Conservation (phyloP, 441 rosid species). For the Brassica hybrid region DNA sequence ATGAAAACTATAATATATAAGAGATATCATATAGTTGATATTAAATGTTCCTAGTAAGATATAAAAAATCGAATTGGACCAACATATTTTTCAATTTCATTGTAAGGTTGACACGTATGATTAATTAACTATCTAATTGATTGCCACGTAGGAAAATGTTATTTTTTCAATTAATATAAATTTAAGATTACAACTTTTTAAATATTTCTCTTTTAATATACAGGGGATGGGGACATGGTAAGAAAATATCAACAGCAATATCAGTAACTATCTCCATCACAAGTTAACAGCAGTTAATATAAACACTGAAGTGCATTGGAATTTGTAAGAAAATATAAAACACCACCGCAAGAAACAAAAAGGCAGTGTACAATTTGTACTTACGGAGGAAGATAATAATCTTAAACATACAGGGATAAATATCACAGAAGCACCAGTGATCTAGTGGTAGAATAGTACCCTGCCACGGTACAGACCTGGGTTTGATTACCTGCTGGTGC, state of each 20-base stretch:
- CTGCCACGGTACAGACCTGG: slow-evolving; percentile 97
- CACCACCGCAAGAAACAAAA: neutral
- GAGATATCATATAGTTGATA: too few species aligned
- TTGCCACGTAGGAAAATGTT: too few species aligned
- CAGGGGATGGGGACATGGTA: neutral
- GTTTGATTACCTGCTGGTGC: slow-evolving; percentile 77
- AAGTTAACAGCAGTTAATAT: neutral
- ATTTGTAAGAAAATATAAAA: neutral
- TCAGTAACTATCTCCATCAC: neutral
- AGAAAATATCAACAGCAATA: neutral
- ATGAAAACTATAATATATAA: too few species aligned
- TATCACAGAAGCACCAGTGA: slow-evolving; percentile 63
- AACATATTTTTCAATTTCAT: too few species aligned
- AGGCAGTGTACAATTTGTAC: neutral
- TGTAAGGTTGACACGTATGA: too few species aligned
- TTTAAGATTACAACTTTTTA: too few species aligned
- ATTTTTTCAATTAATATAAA: too few species aligned
- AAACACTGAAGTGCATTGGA: neutral
- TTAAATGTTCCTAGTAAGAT: too few species aligned
- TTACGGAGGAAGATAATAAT: neutral
- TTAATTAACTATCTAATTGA: too few species aligned
- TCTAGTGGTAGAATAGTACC: slow-evolving; percentile 97
- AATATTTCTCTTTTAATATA: too few species aligned
- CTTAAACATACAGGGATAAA: too few species aligned
- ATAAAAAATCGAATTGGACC: too few species aligned